phyloP scores from a whole-genome alignment of 495 filamentous ascomycete species.

The Chaetomium tenue region DNA sequence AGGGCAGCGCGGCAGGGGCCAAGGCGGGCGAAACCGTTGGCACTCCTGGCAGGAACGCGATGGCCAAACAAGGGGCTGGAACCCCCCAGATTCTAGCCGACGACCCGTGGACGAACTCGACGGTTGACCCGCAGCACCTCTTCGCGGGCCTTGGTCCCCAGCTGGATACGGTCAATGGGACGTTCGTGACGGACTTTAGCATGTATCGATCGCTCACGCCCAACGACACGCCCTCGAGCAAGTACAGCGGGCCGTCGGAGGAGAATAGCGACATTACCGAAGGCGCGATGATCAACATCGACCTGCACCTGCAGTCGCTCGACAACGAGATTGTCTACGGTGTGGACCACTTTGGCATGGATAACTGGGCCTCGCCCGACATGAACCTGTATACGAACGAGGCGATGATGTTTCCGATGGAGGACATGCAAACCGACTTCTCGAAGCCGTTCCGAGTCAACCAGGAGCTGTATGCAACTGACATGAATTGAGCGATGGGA shows the following conservation, averaged over 20 bases:
- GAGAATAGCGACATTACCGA: constrained; percentile 56
- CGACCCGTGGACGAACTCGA: constrained; percentile 40
- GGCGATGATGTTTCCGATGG: constrained; percentile 35
- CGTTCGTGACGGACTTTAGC: constrained; percentile 47
- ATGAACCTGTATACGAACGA: constrained; percentile 22
- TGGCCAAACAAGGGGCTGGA: constrained; percentile 26
- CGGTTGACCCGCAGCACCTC: constrained; percentile 49
- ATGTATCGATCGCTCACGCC: constrained; percentile 50
- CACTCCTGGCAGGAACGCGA: constrained; percentile 30
- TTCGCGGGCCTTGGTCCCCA: constrained; percentile 34
- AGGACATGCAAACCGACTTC: constrained; percentile 43
- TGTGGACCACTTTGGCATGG: constrained; percentile 37
- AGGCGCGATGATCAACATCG: constrained; percentile 46
- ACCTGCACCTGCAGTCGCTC: constrained; percentile 42
- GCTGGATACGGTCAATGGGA: constrained; percentile 34
- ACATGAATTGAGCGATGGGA: constrained; percentile 20
- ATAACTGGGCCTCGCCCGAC: constrained; percentile 26
- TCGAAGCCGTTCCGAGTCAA: constrained; percentile 47
- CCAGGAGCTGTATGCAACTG: constrained; percentile 43
- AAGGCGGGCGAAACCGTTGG: constrained; percentile 32
- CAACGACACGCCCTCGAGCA: constrained; percentile 55
- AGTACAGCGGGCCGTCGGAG: constrained; percentile 52
- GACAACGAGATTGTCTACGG: constrained; percentile 39
- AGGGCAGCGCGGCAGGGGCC: constrained; percentile 40
- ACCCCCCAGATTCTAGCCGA: constrained; percentile 27